phyloP scores from a whole-genome alignment of 345 rosid species.

The Pugionium cornutum region DNA sequence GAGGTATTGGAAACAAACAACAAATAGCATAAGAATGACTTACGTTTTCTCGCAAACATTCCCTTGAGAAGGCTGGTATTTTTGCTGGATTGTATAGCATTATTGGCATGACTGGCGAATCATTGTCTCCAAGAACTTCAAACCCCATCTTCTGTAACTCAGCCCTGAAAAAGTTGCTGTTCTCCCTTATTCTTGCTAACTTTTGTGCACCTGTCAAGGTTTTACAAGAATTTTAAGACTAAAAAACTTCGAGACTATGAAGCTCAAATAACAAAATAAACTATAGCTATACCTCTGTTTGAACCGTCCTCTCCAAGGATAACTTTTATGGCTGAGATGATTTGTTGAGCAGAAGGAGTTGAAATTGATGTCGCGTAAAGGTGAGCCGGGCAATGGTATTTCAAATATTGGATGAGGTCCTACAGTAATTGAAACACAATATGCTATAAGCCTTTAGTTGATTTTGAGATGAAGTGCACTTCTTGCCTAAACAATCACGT shows the following conservation, averaged over 20 bases:
- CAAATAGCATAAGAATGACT: slow-evolving; percentile 13
- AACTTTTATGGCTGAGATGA: slow-evolving; percentile 77
- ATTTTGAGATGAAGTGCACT: slow-evolving; percentile 2
- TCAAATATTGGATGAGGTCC: slow-evolving; percentile 81
- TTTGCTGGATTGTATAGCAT: slow-evolving; percentile 98
- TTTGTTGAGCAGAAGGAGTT: slow-evolving; percentile 90
- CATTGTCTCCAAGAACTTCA: slow-evolving; percentile 95
- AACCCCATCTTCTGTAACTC: slow-evolving; percentile 93
- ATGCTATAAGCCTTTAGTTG: slow-evolving; percentile 10
- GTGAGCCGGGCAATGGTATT: slow-evolving; percentile 84
- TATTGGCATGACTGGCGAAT: slow-evolving; percentile 98
- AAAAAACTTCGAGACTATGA: neutral
- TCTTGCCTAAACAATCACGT: neutral
- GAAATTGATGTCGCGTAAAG: slow-evolving; percentile 92
- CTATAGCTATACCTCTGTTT: slow-evolving; percentile 60
- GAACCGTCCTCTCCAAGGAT: slow-evolving; percentile 97
- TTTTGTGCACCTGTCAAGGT: slow-evolving; percentile 73
- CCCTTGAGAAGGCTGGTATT: slow-evolving; percentile 95
- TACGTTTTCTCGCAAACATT: slow-evolving; percentile 76
- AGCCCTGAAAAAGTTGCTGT: slow-evolving; percentile 91
- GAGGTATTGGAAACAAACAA: neutral
- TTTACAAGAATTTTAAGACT: neutral
- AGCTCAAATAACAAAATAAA: neutral
- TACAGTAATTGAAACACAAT: slow-evolving; percentile 30
- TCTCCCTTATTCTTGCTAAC: slow-evolving; percentile 84